phyloP scores from a whole-genome alignment of 768 basidiomycete genomes.

The Lentinula sp. region DNA sequence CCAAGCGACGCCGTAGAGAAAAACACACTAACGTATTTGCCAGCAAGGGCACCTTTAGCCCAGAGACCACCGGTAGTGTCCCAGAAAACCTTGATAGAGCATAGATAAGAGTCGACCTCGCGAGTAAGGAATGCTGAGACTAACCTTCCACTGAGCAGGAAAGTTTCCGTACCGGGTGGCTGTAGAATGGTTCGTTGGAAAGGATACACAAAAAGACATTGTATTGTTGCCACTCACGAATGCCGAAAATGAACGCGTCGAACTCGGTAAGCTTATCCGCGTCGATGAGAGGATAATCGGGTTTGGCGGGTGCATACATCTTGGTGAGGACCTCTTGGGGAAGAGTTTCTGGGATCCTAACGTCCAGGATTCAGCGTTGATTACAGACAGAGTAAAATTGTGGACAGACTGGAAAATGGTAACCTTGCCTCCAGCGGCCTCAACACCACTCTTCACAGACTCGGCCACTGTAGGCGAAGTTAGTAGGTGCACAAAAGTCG shows the following conservation, averaged over 20 bases:
- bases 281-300: conserved; percentile 61
- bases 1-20: conserved; percentile 68
- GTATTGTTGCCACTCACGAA: conserved; percentile 50
- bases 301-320: conserved; percentile 71
- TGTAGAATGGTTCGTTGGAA: neutral
- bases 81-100: conserved; percentile 53
- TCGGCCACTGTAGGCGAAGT: conserved; percentile 48
- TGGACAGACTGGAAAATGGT: conserved; percentile 48
- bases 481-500: neutral
- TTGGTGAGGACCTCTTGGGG: conserved; percentile 55
- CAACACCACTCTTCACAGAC: conserved; percentile 41
- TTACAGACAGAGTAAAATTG: neutral
- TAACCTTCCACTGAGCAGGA: conserved; percentile 74
- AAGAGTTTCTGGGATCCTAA: conserved; percentile 77
- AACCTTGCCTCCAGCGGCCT: conserved; percentile 41
- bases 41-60: conserved; percentile 50
- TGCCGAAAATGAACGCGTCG: conserved; percentile 73
- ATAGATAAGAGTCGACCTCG: neutral
- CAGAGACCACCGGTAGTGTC: conserved; percentile 69
- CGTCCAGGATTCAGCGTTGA: neutral
- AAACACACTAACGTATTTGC: conserved; percentile 75
- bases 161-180: conserved; percentile 55
- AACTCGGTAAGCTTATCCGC: conserved; percentile 46
- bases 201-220: no score
- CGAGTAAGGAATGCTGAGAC: neutral